Evolutionary conservation across 768 basidiomycete species (phyloP).

Genomic region (Epithele typhae): DNA sequence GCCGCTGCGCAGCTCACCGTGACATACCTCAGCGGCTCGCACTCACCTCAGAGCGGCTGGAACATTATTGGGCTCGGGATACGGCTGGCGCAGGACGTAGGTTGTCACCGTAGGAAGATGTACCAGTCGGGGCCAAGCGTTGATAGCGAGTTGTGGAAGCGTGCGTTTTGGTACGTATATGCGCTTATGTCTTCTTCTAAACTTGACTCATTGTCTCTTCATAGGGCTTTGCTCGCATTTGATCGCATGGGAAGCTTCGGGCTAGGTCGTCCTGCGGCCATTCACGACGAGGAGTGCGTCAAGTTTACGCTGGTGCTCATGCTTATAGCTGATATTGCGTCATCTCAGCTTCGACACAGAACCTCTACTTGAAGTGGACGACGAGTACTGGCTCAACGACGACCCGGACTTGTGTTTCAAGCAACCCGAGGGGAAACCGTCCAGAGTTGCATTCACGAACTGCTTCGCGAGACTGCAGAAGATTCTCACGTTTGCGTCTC

Average conservation of each 20-base stretch:
- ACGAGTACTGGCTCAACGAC: conserved; percentile 64
- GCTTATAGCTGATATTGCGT: neutral
- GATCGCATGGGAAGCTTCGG: conserved; percentile 42
- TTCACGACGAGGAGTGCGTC: conserved; percentile 69
- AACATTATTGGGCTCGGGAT: conserved; percentile 40
- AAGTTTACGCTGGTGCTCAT: neutral
- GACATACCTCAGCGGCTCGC: conserved; percentile 6
- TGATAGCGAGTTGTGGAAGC: conserved; percentile 72
- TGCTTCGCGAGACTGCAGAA: conserved; percentile 52
- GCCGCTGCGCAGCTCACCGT: no score
- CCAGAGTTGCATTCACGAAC: conserved; percentile 52
- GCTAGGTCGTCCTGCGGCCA: conserved; percentile 58
- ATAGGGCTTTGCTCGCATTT: conserved; percentile 42
- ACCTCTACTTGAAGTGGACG: conserved; percentile 58
- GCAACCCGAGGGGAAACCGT: conserved; percentile 58
- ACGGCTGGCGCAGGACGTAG: conserved; percentile 57
- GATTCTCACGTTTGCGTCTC: conserved; percentile 55
- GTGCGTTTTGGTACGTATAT: conserved; percentile 73
- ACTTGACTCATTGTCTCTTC: neutral
- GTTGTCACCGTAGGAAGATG: conserved; percentile 63
- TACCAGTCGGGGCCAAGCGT: conserved; percentile 45
- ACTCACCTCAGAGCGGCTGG: conserved; percentile 9
- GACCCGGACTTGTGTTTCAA: conserved; percentile 52
- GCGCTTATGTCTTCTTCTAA: no score
- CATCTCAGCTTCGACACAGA: conserved; percentile 63